Conservation (phyloP, 2,329 filamentous ascomycete genomes). For the Colletotrichum sp. region DNA sequence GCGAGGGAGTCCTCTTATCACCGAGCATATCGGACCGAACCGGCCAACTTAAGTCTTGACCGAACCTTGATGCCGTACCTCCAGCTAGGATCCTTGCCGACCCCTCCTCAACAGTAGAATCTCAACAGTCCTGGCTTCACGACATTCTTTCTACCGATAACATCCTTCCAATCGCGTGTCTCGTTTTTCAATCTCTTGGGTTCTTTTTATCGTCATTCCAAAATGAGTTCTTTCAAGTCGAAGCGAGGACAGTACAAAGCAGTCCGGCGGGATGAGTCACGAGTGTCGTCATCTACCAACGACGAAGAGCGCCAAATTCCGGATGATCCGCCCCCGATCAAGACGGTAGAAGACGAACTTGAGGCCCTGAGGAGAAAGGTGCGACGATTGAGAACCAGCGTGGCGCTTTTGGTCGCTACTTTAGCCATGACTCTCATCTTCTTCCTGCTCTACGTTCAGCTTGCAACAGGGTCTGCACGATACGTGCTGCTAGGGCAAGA, state of each 20-base stretch:
- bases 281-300: background rate
- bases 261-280: background rate
- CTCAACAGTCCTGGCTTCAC: background rate
- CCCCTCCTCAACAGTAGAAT: background rate
- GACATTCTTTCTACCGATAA: background rate
- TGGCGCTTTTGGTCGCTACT: background rate
- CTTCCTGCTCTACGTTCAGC: background rate
- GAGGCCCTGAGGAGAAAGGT: background rate
- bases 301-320: background rate
- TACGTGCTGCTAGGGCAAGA: background rate
- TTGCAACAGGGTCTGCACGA: background rate
- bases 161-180: background rate
- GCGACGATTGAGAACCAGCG: background rate
- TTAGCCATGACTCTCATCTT: background rate
- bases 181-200: background rate
- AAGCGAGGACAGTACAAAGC: background rate
- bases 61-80: background rate
- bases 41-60: background rate
- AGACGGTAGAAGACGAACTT: background rate
- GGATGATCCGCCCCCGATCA: background rate
- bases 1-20: background rate
- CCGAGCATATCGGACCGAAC: background rate
- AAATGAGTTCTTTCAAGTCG: background rate
- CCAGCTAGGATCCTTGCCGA: background rate
- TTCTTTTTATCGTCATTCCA: background rate